Evolutionary conservation across 495 filamentous ascomycete species (phyloP).

Genomic region (Lasiosphaeria ovina): DNA sequence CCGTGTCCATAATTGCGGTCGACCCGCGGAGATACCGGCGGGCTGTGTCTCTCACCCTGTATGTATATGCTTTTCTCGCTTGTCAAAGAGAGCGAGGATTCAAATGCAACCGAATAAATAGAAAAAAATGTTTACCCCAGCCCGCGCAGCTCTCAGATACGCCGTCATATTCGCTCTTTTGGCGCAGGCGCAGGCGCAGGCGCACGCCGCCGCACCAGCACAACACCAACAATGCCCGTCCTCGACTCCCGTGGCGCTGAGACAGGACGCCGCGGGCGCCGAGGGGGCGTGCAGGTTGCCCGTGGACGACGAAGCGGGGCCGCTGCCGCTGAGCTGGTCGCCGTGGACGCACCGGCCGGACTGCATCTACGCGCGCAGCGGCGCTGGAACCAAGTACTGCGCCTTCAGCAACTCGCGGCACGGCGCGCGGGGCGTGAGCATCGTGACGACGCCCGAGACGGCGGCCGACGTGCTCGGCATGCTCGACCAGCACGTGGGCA

Average conservation of each 20-base stretch:
- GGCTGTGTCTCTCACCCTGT: no score
- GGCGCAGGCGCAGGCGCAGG: not conserved
- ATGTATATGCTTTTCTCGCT: no score
- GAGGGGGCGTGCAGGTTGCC: constrained; percentile 1
- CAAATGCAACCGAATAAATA: not conserved
- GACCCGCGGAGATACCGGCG: no score
- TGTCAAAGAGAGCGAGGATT: no score
- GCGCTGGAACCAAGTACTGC: constrained; percentile 29
- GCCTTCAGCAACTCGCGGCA: constrained; percentile 39
- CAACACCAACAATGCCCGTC: not conserved
- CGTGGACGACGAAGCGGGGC: constrained; percentile 5
- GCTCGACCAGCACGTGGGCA: constrained; percentile 26
- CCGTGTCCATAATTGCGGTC: no score
- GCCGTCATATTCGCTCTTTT: not conserved
- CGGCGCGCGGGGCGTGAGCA: constrained; percentile 32
- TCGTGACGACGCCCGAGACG: constrained; percentile 36
- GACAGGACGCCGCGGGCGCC: no score
- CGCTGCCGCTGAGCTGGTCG: constrained; percentile 7
- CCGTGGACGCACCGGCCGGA: constrained; percentile 39
- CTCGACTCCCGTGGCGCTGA: not conserved
- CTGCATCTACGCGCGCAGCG: constrained; percentile 24
- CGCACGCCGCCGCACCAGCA: not conserved
- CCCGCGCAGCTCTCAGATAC: not conserved
- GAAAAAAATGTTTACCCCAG: not conserved
- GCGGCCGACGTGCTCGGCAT: constrained; percentile 29